These are phyloP conservation scores for Tetrastigma voinierianum DNA, from an alignment of 164 flowering plant genomes.

Conservation along the genomic window DNA sequence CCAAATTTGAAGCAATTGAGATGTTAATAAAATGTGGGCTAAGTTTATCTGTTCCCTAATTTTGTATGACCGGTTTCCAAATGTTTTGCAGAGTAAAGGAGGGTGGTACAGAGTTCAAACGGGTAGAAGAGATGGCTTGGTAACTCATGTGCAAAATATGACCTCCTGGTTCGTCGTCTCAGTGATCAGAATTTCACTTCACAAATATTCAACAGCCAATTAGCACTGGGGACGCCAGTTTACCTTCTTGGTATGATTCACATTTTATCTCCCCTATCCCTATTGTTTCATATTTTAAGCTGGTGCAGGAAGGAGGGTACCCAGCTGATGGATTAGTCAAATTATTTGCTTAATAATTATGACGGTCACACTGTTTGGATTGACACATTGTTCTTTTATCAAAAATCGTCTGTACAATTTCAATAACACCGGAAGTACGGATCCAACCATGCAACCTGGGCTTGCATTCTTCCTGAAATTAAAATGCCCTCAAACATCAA, in stretches of 20 bases:
- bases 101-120: conserved; percentile 29
- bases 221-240: conserved; percentile 34
- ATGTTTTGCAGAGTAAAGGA: conserved; percentile 37
- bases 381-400: conserved; percentile 42
- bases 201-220: conserved; percentile 28
- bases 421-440: too few relatives aligned
- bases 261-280: too few relatives aligned
- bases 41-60: too few relatives aligned
- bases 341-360: not conserved
- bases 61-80: too few relatives aligned
- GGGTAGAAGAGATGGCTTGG: conserved; percentile 47
- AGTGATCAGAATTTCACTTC: conserved; percentile 23
- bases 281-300: not conserved
- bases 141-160: conserved; percentile 20
- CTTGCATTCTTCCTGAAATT: conserved; percentile 11
- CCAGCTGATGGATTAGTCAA: not conserved
- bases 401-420: conserved; percentile 50
- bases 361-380: conserved; percentile 61
- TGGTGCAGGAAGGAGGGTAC: not conserved
- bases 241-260: conserved; percentile 32
- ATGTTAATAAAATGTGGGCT: too few relatives aligned
- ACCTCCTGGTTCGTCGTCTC: conserved; percentile 36
- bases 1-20: too few relatives aligned
- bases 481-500: conserved; percentile 26
- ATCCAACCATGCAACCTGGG: conserved; percentile 41